These are phyloP conservation scores for Kwoniella shandongensis DNA, from an alignment of 768 basidiomycete species.

Conservation along the genomic window DNA sequence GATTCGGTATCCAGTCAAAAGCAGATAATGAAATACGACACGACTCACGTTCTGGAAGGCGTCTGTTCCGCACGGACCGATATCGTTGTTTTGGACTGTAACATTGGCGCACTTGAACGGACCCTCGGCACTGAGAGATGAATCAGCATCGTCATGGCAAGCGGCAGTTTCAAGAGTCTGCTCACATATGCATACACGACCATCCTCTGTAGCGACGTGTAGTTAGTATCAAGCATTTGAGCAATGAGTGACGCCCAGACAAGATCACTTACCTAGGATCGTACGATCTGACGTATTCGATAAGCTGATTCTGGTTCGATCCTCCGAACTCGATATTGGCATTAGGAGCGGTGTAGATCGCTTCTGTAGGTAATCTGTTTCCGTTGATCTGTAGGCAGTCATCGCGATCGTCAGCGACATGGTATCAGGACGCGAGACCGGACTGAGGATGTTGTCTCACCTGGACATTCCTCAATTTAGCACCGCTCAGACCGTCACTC, in stretches of 20 bases:
- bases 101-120: slow-evolving; percentile 64
- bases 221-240: slow-evolving; percentile 18
- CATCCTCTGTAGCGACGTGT: slow-evolving; percentile 59
- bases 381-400: slow-evolving; percentile 65
- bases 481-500: slow-evolving; percentile 58
- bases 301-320: slow-evolving; percentile 65
- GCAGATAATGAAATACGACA: not conserved
- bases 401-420: not conserved
- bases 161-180: not conserved
- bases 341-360: slow-evolving; percentile 61
- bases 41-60: slow-evolving; percentile 39
- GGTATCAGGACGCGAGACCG: too few relatives aligned
- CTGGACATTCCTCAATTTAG: slow-evolving; percentile 71
- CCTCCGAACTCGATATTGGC: slow-evolving; percentile 87
- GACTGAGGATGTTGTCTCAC: slow-evolving; percentile 28
- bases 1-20: not conserved
- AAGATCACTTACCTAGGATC: slow-evolving; percentile 59
- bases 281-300: slow-evolving; percentile 73
- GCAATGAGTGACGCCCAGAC: not conserved
- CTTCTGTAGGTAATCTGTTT: slow-evolving; percentile 60
- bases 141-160: slow-evolving; percentile 13
- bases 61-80: slow-evolving; percentile 57
- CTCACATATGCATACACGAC: slow-evolving; percentile 73
- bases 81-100: slow-evolving; percentile 75
- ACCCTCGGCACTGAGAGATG: slow-evolving; percentile 60